Base-by-base conservation (phyloP, 2,329 filamentous ascomycete genomes). In the Tothia fuscella region DNA sequence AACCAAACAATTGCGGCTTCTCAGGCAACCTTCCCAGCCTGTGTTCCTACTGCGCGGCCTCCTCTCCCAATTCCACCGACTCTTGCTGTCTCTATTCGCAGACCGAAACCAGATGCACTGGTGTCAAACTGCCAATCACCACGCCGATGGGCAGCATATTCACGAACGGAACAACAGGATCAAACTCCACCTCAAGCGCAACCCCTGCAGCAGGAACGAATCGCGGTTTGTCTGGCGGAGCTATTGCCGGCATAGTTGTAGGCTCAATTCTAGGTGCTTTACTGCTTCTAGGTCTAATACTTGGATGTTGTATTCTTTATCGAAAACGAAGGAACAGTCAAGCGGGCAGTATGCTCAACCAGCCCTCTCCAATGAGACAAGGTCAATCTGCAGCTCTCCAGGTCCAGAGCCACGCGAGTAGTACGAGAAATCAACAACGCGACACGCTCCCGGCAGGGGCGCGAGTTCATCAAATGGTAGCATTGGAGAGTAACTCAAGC, bases 401-500 rank as follows among this genome's bases (percentile, higher is more conserved):
- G 62, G 41, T 53, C 28, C 66, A 68, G 62, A 55, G 54, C 31
- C 66, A 60, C 46, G 55, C 61, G 38, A 59, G 63, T 32, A 63
- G 63, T 20, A 53, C 58, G 17, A 49, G 53, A 37, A 59, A 56
- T 56, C 54, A 42, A 52, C 56, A 48, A 52, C 52, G 61, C 56
- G 81, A 86, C 13, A 47, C 51, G 51, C 70, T 93, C 9, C 42
- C 42, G 21, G 84, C 87, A 5, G 88, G 87, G 32, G 87, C 86
- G 22, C 80, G 91, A 47, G 91, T 98, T 45, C 85, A 91, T 29
- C 80, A 91, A 43, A 96, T 98, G 91, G 88, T 89, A 29, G 91
- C 91, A 25, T 63, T 98, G 40, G 89, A 95, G 62, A 80, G 78
- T 4, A 76, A 80, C 42, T 76, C 77, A 1, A 75, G 71, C 44